Percentiles rank a stretch among this genome's conserved stretches.
Conservation (phyloP, 2,329 filamentous ascomycete genomes). For the Fusarium longipes region DNA sequence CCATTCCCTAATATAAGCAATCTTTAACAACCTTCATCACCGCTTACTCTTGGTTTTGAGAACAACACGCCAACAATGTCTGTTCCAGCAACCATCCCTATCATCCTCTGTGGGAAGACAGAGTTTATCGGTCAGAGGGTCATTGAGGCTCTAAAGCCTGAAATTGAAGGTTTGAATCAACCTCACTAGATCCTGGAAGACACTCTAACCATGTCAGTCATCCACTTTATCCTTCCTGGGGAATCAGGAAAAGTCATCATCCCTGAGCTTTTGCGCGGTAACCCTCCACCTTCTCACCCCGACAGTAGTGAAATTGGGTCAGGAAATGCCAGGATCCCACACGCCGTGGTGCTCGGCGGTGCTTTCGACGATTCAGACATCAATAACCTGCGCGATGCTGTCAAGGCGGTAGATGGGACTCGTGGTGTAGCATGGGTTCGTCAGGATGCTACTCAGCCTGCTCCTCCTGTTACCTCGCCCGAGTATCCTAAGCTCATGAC, state of each 20-base stretch:
- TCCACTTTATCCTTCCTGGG: slow-evolving; percentile 29
- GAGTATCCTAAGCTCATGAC: slow-evolving; percentile 29
- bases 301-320: slow-evolving; percentile 16
- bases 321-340: background rate
- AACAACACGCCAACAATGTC: background rate
- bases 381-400: background rate
- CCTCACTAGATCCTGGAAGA: accelerated
- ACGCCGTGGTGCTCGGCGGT: slow-evolving; percentile 14
- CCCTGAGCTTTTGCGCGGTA: background rate
- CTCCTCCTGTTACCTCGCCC: slow-evolving; percentile 19
- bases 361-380: slow-evolving; percentile 26
- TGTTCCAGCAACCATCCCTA: slow-evolving; percentile 1
- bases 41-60: background rate
- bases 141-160: slow-evolving; percentile 21
- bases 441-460: slow-evolving; percentile 10
- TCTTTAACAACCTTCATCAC: accelerated
- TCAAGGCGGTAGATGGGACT: background rate
- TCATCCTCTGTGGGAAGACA: slow-evolving; percentile 32
- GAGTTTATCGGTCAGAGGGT: slow-evolving; percentile 19
- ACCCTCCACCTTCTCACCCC: background rate
- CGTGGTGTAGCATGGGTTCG: slow-evolving; percentile 24
- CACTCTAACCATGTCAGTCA: background rate
- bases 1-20: accelerated
- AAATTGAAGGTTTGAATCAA: slow-evolving; percentile 21
- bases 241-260: slow-evolving; percentile 24